Conservation (phyloP, 2,329 filamentous ascomycete species). For the Xylariaceae sp. region DNA sequence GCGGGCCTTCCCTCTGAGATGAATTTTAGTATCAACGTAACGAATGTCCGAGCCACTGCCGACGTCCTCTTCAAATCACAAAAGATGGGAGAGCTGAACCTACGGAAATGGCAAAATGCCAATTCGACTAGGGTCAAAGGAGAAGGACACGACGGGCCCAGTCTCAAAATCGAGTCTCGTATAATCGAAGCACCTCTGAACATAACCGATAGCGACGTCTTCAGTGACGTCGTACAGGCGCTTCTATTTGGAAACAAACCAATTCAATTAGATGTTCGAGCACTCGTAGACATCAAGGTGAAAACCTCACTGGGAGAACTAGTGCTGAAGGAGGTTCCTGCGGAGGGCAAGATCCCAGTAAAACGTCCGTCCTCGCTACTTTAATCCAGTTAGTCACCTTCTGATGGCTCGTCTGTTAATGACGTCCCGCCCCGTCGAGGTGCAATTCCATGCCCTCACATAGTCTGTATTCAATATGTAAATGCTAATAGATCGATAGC, state of each 20-base stretch:
- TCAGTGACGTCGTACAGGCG: slow-evolving; percentile 80
- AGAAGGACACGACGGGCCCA: slow-evolving; percentile 61
- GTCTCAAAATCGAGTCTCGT: slow-evolving; percentile 75
- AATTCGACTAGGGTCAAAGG: slow-evolving; percentile 75
- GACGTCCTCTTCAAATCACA: slow-evolving; percentile 79
- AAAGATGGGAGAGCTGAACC: slow-evolving; percentile 80
- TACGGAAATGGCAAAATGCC: slow-evolving; percentile 82
- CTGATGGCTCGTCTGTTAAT: slow-evolving; percentile 31
- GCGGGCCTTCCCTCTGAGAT: slow-evolving; percentile 83
- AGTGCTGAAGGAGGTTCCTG: slow-evolving; percentile 82
- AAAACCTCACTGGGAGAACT: slow-evolving; percentile 82
- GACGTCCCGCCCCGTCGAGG: slow-evolving; percentile 26
- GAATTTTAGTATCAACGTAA: slow-evolving; percentile 83
- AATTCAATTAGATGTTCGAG: slow-evolving; percentile 76
- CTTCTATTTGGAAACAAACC: slow-evolving; percentile 75
- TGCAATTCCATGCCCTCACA: slow-evolving; percentile 29
- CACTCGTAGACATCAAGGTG: slow-evolving; percentile 82
- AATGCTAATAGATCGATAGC: slow-evolving; percentile 55
- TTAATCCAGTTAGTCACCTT: slow-evolving; percentile 50
- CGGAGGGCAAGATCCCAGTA: slow-evolving; percentile 83
- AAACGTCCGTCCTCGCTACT: slow-evolving; percentile 81
- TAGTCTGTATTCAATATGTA: slow-evolving; percentile 17
- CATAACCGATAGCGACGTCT: slow-evolving; percentile 79
- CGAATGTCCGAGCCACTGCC: slow-evolving; percentile 74
- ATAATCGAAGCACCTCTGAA: slow-evolving; percentile 81